A percentile compares a stretch with the other conserved stretches of the same genome.
Evolutionary conservation across 73 alveolate genomes (phyloP).

Genomic region (Uronychia binucleata): DNA sequence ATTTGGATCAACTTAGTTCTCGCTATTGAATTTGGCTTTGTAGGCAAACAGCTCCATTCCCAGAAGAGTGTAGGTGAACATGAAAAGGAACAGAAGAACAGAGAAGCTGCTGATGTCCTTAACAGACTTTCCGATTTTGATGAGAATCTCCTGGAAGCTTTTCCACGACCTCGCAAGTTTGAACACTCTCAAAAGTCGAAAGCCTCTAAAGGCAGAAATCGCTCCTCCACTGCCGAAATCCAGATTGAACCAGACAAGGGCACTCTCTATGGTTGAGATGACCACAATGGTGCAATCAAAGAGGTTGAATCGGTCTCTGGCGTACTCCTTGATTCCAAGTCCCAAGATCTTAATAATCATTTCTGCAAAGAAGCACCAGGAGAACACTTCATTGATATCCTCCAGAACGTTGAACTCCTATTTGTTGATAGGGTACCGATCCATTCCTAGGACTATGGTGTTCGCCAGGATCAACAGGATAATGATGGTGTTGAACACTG

Average conservation of each 20-base stretch:
- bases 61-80: constrained; percentile 55
- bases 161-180: constrained; percentile 64
- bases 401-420: constrained; percentile 34
- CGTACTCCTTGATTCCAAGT: constrained; percentile 32
- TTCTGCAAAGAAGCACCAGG: constrained; percentile 38
- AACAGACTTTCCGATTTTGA: constrained; percentile 39
- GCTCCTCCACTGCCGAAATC: constrained; percentile 20
- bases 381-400: constrained; percentile 23
- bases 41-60: constrained; percentile 67
- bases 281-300: constrained; percentile 54
- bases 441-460: constrained; percentile 49
- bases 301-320: constrained; percentile 39
- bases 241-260: constrained; percentile 18
- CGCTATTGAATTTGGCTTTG: background rate
- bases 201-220: constrained; percentile 57
- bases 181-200: constrained; percentile 57
- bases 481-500: constrained; percentile 4
- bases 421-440: constrained; percentile 53
- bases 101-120: constrained; percentile 50
- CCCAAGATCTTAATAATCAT: constrained; percentile 55
- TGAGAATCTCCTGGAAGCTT: constrained; percentile 42
- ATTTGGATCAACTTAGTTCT: background rate
- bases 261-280: constrained; percentile 42
- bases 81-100: constrained; percentile 49
- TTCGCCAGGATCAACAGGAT: constrained; percentile 37